phyloP scores from a whole-genome alignment of 768 basidiomycete species.

The Trametopsis cervina region DNA sequence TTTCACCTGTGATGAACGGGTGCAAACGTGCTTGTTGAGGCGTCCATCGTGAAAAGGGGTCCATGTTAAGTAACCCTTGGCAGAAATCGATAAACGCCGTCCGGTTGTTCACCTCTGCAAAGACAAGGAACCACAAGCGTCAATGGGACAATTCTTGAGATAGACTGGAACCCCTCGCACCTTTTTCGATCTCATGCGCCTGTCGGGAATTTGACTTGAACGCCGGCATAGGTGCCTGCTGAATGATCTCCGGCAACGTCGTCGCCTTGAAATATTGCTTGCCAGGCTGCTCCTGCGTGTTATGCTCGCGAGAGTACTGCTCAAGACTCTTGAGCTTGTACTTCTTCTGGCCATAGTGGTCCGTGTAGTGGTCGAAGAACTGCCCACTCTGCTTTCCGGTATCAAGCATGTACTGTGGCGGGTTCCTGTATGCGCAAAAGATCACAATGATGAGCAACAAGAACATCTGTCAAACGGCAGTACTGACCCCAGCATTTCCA shows the following conservation, averaged over 20 bases:
- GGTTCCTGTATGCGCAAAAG: slow-evolving; percentile 47
- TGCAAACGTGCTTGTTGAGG: slow-evolving; percentile 94
- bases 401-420: slow-evolving; percentile 90
- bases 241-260: slow-evolving; percentile 91
- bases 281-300: slow-evolving; percentile 93
- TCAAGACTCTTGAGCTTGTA: slow-evolving; percentile 87
- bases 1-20: slow-evolving; percentile 98
- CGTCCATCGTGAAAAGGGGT: slow-evolving; percentile 94
- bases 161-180: slow-evolving; percentile 39
- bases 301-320: slow-evolving; percentile 93
- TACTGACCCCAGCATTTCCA: slow-evolving; percentile 96
- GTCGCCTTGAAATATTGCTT: slow-evolving; percentile 99
- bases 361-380: slow-evolving; percentile 82
- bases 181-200: slow-evolving; percentile 83
- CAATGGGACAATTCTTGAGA: neutral
- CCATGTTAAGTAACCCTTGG: slow-evolving; percentile 86
- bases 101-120: slow-evolving; percentile 84
- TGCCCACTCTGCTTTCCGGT: slow-evolving; percentile 92
- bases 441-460: slow-evolving; percentile 1
- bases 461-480: slow-evolving; percentile 2
- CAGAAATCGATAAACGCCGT: slow-evolving; percentile 98
- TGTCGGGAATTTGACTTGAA: slow-evolving; percentile 69
- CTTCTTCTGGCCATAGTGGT: slow-evolving; percentile 73
- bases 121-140: neutral
- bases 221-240: slow-evolving; percentile 87